Evolutionary conservation across 1,284 basidiomycete species (phyloP).

Genomic region (Boletellus dicymbophilus): DNA sequence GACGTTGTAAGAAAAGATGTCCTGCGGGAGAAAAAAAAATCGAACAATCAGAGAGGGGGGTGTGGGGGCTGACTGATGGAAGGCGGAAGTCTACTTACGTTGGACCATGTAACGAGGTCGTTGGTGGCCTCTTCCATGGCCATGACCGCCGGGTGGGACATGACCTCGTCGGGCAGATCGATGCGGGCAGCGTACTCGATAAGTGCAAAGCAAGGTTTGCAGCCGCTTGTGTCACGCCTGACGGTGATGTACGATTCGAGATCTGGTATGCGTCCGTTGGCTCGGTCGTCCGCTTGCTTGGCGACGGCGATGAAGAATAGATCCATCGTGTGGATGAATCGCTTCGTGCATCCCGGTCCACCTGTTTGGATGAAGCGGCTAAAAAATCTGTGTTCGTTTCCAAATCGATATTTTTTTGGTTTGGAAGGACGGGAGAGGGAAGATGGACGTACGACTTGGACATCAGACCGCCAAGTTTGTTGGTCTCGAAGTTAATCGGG

Average conservation of each 20-base stretch:
- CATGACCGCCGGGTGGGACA: slow-evolving; percentile 50
- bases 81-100: too few species aligned
- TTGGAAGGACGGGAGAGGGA: slow-evolving; percentile 2
- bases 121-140: slow-evolving; percentile 55
- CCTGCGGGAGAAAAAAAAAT: slow-evolving; percentile 35
- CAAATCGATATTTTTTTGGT: slow-evolving; percentile 5
- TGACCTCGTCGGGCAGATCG: slow-evolving; percentile 56
- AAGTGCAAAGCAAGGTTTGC: slow-evolving; percentile 61
- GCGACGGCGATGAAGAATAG: slow-evolving; percentile 57
- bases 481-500: slow-evolving; percentile 44
- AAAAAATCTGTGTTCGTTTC: slow-evolving; percentile 47
- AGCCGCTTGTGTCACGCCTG: slow-evolving; percentile 56
- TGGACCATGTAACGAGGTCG: slow-evolving; percentile 62
- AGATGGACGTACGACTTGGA: slow-evolving; percentile 51
- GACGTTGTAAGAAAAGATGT: slow-evolving; percentile 63
- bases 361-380: slow-evolving; percentile 48
- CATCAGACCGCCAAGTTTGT: slow-evolving; percentile 50
- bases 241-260: slow-evolving; percentile 60
- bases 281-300: slow-evolving; percentile 53
- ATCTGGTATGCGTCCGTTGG: slow-evolving; percentile 47
- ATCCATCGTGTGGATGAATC: slow-evolving; percentile 57
- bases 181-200: slow-evolving; percentile 59
- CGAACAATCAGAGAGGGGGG: neutral
- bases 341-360: slow-evolving; percentile 50
- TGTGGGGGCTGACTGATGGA: slow-evolving; percentile 8